phyloP scores from a whole-genome alignment of 2,329 filamentous ascomycete species.

The Tolypocladium nubicola region DNA sequence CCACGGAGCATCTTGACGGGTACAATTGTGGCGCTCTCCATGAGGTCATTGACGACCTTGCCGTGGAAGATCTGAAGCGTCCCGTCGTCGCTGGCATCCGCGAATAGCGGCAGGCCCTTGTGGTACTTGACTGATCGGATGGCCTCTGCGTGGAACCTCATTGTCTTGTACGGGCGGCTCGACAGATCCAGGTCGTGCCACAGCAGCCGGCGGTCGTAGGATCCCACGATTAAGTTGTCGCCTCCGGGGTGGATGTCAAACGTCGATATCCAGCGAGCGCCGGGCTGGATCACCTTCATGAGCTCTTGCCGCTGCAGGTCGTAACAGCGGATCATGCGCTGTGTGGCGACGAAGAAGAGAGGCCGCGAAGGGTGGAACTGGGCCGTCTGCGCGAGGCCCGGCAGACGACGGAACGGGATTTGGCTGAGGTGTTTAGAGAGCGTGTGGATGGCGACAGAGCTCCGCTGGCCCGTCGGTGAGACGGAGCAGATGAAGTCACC shows the following conservation, averaged over 20 bases:
- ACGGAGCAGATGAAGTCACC: conserved; percentile 94
- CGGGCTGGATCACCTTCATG: conserved; percentile 85
- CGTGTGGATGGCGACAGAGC: conserved; percentile 87
- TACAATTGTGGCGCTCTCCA: conserved; percentile 95
- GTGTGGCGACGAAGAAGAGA: conserved; percentile 91
- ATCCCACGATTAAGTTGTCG: conserved; percentile 88
- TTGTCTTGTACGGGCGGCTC: conserved; percentile 84
- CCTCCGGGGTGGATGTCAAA: conserved; percentile 90
- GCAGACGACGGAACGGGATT: conserved; percentile 72
- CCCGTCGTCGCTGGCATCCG: conserved; percentile 90
- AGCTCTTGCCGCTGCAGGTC: conserved; percentile 87
- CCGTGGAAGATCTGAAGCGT: conserved; percentile 94
- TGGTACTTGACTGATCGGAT: conserved; percentile 87
- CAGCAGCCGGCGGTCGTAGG: conserved; percentile 84
- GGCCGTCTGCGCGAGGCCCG: conserved; percentile 72
- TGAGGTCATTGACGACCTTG: conserved; percentile 85
- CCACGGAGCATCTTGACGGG: conserved; percentile 89
- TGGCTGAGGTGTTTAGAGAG: conserved; percentile 92
- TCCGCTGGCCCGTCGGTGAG: conserved; percentile 66
- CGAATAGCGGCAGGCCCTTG: conserved; percentile 73
- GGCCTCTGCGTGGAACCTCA: conserved; percentile 87
- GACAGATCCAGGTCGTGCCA: conserved; percentile 97
- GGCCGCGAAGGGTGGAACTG: conserved; percentile 92
- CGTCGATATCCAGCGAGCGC: conserved; percentile 84
- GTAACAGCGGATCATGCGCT: conserved; percentile 86